Evolutionary conservation across 768 basidiomycete genomes (phyloP), one percentile per base, ranked within the genome.

Genomic region (Suillus luteus): DNA sequence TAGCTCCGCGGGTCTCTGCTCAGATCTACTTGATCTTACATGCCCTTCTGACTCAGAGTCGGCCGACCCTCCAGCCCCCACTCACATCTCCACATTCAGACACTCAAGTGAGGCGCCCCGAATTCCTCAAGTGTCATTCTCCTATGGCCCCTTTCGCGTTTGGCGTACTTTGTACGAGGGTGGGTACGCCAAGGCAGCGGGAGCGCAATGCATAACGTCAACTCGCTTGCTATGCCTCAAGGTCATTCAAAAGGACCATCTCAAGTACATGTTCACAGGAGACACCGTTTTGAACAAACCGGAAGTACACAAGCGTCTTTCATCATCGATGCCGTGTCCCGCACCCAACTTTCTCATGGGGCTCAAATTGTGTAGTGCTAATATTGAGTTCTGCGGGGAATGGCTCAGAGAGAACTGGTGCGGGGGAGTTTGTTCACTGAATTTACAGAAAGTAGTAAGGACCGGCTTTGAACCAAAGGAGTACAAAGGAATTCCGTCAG

Each of bases 161-260:
- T 8, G 68, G 12, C 17, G 57, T 7, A 54, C 62, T 19, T 0
- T 75, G 19, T 72, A 70, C 58, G 58, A 17, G 1, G 73, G 75
- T 9, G 63, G 43, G 0, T 75, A 63, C 48, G 75, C 58, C 24
- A 11, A 49, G 1, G 67, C 75, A 0, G 73, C 66, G 65, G 73
- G 64, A 38, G 73, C 73, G 31, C 68, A 59, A 24, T 73, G 76
- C 40, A 54, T 22, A 24, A 49, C 57, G 12, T 70, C 71, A n/a
- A 75, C 74, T 5, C 75, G 75, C 10, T 37, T 78, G 17, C 52
- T 82, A 59, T 82, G 81, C 67, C 66, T 82, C 60, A 82, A 82
- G 60, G 68, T 73, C 3, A 73, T 79, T 60, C 61, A 51, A 9
- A 75, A 71, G 65, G 55, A 63, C 27, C 44, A 65, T 14, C 46